Conservation (phyloP, 2,329 filamentous ascomycete species). For the Fusarium austroafricanum region DNA sequence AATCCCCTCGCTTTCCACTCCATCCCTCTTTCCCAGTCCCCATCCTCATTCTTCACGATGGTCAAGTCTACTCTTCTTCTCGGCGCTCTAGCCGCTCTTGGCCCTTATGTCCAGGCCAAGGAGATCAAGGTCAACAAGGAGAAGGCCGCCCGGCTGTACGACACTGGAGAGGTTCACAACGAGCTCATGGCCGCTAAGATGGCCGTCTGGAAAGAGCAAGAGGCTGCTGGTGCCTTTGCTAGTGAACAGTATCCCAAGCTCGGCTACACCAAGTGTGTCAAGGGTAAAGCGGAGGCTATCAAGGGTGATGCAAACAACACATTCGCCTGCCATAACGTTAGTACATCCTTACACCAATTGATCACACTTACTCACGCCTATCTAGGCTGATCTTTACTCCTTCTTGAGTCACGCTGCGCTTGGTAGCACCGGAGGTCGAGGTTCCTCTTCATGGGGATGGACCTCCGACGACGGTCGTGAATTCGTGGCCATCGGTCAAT, state of each 20-base stretch:
- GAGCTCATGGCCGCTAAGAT: constrained; percentile 34
- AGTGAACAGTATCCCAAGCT: constrained; percentile 53
- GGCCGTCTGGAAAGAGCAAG: constrained; percentile 50
- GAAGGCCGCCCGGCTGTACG: constrained; percentile 29
- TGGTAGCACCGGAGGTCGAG: constrained; percentile 55
- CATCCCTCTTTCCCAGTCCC: not conserved
- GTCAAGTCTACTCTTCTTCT: constrained; percentile 33
- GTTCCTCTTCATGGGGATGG: constrained; percentile 60
- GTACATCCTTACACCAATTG: accelerated
- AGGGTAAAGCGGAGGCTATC: constrained; percentile 58
- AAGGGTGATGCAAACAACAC: constrained; percentile 60
- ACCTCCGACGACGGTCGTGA: constrained; percentile 61
- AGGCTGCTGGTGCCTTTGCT: constrained; percentile 50
- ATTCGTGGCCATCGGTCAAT: constrained; percentile 61
- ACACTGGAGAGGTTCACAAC: constrained; percentile 38
- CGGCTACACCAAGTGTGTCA: constrained; percentile 54
- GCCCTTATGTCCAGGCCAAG: constrained; percentile 25
- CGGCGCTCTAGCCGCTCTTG: constrained; percentile 19
- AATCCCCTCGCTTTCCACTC: not conserved
- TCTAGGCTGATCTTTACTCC: constrained; percentile 61
- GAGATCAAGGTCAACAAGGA: constrained; percentile 34
- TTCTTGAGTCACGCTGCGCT: constrained; percentile 66
- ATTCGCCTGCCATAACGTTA: constrained; percentile 60
- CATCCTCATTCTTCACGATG: constrained; percentile 18
- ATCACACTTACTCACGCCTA: not conserved